Evolutionary conservation across 1,139 yeast genomes (phyloP).

Genomic region (Hansenula sp.): DNA sequence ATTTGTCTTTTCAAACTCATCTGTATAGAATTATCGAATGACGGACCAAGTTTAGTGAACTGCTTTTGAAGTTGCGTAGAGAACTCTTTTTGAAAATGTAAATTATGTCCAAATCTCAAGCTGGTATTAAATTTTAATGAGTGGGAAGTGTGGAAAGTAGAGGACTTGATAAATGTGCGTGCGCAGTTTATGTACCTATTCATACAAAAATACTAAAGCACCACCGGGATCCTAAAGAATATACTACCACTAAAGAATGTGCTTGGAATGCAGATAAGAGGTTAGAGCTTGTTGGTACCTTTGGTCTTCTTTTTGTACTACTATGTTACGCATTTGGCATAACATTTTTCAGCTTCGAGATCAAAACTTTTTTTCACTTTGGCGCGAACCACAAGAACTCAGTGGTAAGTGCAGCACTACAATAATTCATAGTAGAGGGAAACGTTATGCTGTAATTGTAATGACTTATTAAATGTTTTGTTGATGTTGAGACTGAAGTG

Average conservation of each 20-base stretch:
- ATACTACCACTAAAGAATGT: too few relatives aligned
- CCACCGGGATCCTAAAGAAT: background rate
- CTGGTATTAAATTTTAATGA: background rate
- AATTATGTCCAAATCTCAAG: background rate
- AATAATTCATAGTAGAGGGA: too few relatives aligned
- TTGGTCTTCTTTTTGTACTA: background rate
- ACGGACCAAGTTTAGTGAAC: background rate
- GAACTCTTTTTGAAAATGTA: too few relatives aligned
- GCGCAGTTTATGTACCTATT: background rate
- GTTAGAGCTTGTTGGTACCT: too few relatives aligned
- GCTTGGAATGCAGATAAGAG: too few relatives aligned
- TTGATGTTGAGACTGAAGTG: too few relatives aligned
- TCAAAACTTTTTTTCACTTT: background rate
- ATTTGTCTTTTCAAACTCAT: background rate
- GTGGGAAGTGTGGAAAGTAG: background rate
- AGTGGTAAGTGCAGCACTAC: background rate
- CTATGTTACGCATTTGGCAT: background rate
- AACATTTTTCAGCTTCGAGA: background rate
- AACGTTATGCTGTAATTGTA: too few relatives aligned
- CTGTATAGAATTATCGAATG: background rate
- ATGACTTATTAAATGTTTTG: too few relatives aligned
- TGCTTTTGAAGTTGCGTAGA: background rate
- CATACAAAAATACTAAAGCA: background rate
- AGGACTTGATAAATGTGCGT: background rate
- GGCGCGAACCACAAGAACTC: background rate